Evolutionary conservation across 2,329 filamentous ascomycete species (phyloP).

Genomic region (Stachybotrys chlorohalonatus): DNA sequence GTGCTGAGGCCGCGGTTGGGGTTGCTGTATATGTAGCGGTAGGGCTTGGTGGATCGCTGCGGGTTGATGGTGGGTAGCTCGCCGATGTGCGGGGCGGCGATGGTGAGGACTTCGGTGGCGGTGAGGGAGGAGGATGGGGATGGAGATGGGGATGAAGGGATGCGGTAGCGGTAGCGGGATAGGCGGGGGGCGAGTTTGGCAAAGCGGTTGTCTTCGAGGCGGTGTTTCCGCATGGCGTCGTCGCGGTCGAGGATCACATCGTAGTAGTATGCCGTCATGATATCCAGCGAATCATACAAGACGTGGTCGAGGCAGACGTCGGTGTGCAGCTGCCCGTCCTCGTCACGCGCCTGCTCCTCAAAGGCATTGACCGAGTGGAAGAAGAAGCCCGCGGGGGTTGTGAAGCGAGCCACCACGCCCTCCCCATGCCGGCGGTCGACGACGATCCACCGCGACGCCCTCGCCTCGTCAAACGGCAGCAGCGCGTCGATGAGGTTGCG

Average conservation of each 20-base stretch:
- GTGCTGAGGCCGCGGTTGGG: conserved; percentile 48
- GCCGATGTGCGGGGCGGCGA: conserved; percentile 43
- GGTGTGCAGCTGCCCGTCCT: conserved; percentile 15
- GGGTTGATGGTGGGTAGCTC: conserved; percentile 63
- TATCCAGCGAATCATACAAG: conserved; percentile 53
- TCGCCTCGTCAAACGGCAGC: conserved; percentile 47
- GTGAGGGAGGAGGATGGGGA: conserved; percentile 7
- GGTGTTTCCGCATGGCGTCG: conserved; percentile 32
- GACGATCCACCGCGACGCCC: conserved; percentile 61
- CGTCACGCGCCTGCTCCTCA: conserved; percentile 42
- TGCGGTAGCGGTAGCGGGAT: conserved; percentile 32
- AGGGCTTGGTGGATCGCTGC: conserved; percentile 35
- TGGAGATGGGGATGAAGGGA: conserved; percentile 13
- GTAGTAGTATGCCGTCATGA: conserved; percentile 62
- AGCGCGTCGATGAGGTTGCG: conserved; percentile 63
- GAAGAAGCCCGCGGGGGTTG: conserved; percentile 61
- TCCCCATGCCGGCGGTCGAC: conserved; percentile 54
- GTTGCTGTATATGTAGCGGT: conserved; percentile 54
- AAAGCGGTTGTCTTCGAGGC: conserved; percentile 28
- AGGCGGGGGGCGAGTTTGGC: conserved; percentile 28
- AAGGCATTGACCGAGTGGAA: conserved; percentile 77
- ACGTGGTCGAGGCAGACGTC: conserved; percentile 59
- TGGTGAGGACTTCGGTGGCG: conserved; percentile 26
- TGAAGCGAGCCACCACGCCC: conserved; percentile 61
- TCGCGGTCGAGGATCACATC: conserved; percentile 51